Conservation (phyloP, 192 early-diverging fungal species). For the Nowakowskiella sp. region DNA sequence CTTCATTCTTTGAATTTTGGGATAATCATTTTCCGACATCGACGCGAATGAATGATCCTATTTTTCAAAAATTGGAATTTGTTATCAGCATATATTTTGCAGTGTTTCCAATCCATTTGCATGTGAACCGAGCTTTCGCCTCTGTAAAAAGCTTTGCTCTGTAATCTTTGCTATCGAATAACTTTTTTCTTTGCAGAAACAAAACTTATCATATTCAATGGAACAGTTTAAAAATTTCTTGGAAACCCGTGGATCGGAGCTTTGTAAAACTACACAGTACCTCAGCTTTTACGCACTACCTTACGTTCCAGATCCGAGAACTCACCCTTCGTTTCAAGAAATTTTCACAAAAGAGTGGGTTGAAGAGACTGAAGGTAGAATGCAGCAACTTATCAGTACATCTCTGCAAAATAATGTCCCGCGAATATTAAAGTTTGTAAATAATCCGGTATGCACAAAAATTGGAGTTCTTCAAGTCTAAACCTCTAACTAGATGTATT, state of each 20-base stretch:
- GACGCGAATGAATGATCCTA: conserved; percentile 16
- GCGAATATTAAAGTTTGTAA: too few species aligned
- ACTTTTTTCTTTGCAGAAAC: too few species aligned
- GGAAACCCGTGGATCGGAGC: conserved; percentile 39
- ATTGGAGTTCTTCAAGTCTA: too few species aligned
- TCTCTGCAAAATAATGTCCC: too few species aligned
- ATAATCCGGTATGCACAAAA: too few species aligned
- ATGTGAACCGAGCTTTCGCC: conserved; percentile 7
- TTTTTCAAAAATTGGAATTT: conserved; percentile 34
- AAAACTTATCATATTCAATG: conserved; percentile 25
- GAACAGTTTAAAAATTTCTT: conserved; percentile 42
- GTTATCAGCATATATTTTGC: conserved; percentile 42
- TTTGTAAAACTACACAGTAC: conserved; percentile 37
- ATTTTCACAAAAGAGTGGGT: conserved; percentile 30
- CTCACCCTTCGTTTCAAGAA: conserved; percentile 41
- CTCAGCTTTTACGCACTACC: conserved; percentile 46
- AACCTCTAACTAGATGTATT: too few species aligned
- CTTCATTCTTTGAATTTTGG: conserved; percentile 40
- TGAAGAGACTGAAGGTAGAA: conserved; percentile 19
- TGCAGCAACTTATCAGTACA: too few species aligned
- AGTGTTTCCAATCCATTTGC: conserved; percentile 32
- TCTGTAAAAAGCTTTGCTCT: conserved; percentile 15
- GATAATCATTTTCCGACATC: conserved; percentile 27
- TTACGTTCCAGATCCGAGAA: conserved; percentile 42
- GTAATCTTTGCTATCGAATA: background rate